Percentiles rank a stretch among this genome's conserved stretches.
Evolutionary conservation across 139 green algal species (phyloP).

Genomic region (Auxenochlorella protothecoides): DNA sequence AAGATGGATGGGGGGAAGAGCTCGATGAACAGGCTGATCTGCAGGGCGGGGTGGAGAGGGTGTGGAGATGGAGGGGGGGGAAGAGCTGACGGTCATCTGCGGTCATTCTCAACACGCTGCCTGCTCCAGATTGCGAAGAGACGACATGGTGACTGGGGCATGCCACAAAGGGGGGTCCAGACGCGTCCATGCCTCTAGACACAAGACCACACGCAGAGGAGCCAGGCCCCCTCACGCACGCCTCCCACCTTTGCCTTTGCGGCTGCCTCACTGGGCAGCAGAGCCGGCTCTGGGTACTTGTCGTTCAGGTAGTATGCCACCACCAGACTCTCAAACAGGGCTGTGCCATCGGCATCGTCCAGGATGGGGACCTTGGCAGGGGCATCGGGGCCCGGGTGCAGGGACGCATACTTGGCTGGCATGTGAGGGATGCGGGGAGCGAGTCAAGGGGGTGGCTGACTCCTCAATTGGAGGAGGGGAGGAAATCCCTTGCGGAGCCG

Average conservation of each 20-base stretch:
- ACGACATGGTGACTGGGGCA: background rate
- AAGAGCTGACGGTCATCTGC: background rate
- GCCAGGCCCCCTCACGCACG: background rate
- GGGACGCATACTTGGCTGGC: background rate
- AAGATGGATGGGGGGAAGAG: too few species aligned
- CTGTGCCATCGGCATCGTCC: slow-evolving; percentile 1
- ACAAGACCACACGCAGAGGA: too few species aligned
- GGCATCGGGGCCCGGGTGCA: slow-evolving; percentile 8
- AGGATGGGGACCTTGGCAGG: slow-evolving; percentile 15
- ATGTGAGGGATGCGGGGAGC: background rate
- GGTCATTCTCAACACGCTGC: slow-evolving; percentile 2
- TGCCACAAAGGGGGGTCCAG: background rate
- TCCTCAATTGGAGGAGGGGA: background rate
- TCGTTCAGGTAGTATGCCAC: slow-evolving; percentile 4
- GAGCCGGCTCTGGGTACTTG: slow-evolving; percentile 1
- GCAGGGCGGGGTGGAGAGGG: too few species aligned
- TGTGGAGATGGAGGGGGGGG: too few species aligned
- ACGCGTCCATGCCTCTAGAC: too few species aligned
- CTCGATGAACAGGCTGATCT: too few species aligned
- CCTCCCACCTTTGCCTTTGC: background rate
- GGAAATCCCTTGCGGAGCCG: background rate
- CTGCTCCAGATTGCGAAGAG: background rate
- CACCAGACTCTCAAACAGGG: slow-evolving; percentile 9
- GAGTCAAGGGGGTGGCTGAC: background rate
- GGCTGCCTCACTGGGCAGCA: background rate